These are phyloP conservation scores for Xylariales sp. DNA, from an alignment of 2,329 filamentous ascomycete species.

Conservation along the genomic window DNA sequence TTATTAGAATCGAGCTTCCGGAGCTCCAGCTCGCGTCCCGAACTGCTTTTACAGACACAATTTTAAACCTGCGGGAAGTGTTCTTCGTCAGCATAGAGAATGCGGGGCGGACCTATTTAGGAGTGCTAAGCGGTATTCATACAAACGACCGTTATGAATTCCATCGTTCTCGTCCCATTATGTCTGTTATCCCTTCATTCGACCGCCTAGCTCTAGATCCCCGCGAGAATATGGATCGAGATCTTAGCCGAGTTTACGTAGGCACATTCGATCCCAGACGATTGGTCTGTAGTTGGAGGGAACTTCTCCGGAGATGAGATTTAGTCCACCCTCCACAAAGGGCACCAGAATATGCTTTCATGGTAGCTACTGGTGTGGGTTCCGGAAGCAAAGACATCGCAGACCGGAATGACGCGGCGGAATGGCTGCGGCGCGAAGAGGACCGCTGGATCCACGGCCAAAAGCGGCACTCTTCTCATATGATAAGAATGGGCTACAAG, in stretches of 20 bases:
- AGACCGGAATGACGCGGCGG: conserved; percentile 14
- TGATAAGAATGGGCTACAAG: conserved; percentile 6
- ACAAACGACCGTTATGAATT: conserved; percentile 19
- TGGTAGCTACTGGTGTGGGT: conserved; percentile 16
- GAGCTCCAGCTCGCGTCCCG: not conserved
- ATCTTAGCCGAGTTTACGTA: conserved; percentile 28
- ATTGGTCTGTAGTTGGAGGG: conserved; percentile 15
- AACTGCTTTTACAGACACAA: conserved; percentile 11
- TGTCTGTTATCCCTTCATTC: conserved; percentile 22
- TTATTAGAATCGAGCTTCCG: not conserved
- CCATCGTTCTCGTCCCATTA: conserved; percentile 32
- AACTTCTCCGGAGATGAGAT: conserved; percentile 12
- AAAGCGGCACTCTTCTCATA: not conserved
- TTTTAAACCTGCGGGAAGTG: conserved; percentile 21
- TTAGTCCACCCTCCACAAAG: not conserved
- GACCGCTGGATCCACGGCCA: conserved; percentile 4
- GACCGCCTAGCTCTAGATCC: conserved; percentile 29
- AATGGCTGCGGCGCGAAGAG: conserved; percentile 23
- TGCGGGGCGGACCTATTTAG: conserved; percentile 13
- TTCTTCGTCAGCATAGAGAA: conserved; percentile 22
- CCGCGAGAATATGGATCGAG: conserved; percentile 13
- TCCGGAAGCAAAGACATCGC: not conserved
- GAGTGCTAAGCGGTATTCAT: conserved; percentile 11
- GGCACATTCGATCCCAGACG: conserved; percentile 25
- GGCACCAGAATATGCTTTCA: conserved; percentile 14